Conservation (phyloP, 2,329 filamentous ascomycete species). For the Alternaria rosae region DNA sequence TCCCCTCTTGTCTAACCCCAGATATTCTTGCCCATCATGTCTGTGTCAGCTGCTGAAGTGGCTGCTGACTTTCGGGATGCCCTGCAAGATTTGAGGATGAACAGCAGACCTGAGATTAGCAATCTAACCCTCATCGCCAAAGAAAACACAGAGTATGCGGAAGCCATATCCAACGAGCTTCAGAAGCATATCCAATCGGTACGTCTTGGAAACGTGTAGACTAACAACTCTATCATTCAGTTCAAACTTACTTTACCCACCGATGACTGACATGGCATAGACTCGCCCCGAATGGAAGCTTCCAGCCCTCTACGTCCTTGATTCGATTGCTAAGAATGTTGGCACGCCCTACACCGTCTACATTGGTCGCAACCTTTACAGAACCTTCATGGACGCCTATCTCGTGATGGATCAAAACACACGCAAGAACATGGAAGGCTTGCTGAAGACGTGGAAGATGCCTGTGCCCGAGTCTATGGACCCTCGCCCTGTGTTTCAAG, state of each 20-base stretch:
- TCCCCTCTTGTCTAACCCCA: constrained; percentile 32
- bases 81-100: constrained; percentile 87
- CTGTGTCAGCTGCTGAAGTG: constrained; percentile 78
- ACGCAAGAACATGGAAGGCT: constrained; percentile 91
- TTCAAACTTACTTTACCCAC: background rate
- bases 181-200: constrained; percentile 95
- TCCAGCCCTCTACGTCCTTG: constrained; percentile 94
- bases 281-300: constrained; percentile 87
- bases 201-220: constrained; percentile 57
- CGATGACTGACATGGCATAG: constrained; percentile 60
- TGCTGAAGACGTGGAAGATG: constrained; percentile 98
- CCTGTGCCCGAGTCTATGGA: constrained; percentile 93
- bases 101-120: constrained; percentile 94
- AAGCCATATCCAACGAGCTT: constrained; percentile 88
- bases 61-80: constrained; percentile 94
- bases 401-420: constrained; percentile 83
- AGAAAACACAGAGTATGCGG: constrained; percentile 94
- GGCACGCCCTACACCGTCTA: constrained; percentile 97
- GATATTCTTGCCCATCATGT: constrained; percentile 63
- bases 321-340: constrained; percentile 98
- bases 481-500: constrained; percentile 87
- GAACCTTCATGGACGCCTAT: constrained; percentile 97
- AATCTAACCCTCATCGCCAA: constrained; percentile 97
- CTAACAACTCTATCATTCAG: background rate
- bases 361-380: constrained; percentile 88